These are phyloP conservation scores for Hyaloscypha bicolor DNA, from an alignment of 495 filamentous ascomycete species.

Conservation along the genomic window DNA sequence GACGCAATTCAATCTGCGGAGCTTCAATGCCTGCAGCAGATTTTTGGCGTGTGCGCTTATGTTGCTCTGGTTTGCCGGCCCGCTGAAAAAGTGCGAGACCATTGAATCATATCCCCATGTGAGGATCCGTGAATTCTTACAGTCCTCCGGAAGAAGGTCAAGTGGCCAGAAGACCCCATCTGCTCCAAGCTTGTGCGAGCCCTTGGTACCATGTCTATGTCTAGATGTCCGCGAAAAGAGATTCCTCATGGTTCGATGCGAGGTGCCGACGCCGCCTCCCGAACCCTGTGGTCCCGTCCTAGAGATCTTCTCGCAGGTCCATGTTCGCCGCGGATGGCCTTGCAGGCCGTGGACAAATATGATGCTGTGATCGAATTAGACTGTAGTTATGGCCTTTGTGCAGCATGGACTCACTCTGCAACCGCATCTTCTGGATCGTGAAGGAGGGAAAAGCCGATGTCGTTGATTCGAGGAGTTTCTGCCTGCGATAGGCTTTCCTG, in stretches of 20 bases:
- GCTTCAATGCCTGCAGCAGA: constrained; percentile 31
- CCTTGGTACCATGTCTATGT: not conserved
- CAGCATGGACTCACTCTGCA: constrained; percentile 15
- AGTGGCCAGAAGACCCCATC: constrained; percentile 38
- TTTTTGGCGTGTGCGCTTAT: constrained; percentile 41
- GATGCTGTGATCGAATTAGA: not conserved
- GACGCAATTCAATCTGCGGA: not conserved
- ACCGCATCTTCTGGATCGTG: constrained; percentile 18
- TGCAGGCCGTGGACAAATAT: not conserved
- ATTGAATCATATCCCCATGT: constrained; percentile 46
- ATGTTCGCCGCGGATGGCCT: not conserved
- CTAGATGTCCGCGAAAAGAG: not conserved
- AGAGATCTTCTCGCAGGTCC: not conserved
- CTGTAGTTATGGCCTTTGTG: too few relatives aligned
- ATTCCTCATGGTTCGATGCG: not conserved
- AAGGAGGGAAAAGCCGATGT: constrained; percentile 20
- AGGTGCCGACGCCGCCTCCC: not conserved
- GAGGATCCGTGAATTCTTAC: constrained; percentile 39
- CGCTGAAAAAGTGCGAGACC: constrained; percentile 34
- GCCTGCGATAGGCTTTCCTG: too few relatives aligned
- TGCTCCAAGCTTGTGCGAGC: not conserved
- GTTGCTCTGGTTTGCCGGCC: constrained; percentile 33
- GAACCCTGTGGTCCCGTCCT: not conserved
- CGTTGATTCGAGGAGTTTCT: constrained; percentile 7
- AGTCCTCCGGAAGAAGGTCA: constrained; percentile 40